Evolutionary conservation across 2,329 filamentous ascomycete species (phyloP).

Genomic region (Aspergillus candidus): DNA sequence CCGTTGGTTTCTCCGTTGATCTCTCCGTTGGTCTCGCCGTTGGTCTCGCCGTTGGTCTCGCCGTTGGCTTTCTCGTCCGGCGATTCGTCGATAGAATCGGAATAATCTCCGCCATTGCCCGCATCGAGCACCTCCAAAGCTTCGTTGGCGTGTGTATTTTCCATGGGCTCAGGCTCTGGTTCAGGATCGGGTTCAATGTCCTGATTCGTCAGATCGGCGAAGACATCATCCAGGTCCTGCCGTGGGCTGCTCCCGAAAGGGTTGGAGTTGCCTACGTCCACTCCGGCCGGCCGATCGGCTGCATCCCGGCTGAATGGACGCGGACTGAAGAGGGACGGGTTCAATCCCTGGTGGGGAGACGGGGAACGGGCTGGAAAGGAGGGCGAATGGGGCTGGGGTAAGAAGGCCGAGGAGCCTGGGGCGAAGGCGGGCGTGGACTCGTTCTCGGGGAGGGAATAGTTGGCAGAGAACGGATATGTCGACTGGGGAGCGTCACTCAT

Average conservation of each 20-base stretch:
- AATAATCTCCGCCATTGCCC: slow-evolving; percentile 31
- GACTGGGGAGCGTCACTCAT: slow-evolving; percentile 26
- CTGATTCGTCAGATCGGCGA: slow-evolving; percentile 43
- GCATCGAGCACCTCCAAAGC: slow-evolving; percentile 40
- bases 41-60: slow-evolving; percentile 11
- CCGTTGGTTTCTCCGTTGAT: not conserved
- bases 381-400: slow-evolving; percentile 33
- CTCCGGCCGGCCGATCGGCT: slow-evolving; percentile 26
- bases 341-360: slow-evolving; percentile 29
- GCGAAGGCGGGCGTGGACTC: slow-evolving; percentile 35
- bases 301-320: slow-evolving; percentile 32
- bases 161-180: slow-evolving; percentile 29
- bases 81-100: slow-evolving; percentile 21
- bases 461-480: slow-evolving; percentile 35
- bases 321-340: slow-evolving; percentile 39
- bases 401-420: slow-evolving; percentile 30
- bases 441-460: slow-evolving; percentile 32
- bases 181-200: slow-evolving; percentile 33
- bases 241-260: slow-evolving; percentile 37
- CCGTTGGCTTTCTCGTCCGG: slow-evolving; percentile 16
- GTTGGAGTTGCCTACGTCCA: slow-evolving; percentile 27
- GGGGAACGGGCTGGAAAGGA: slow-evolving; percentile 38
- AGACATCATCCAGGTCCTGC: slow-evolving; percentile 39
- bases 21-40: slow-evolving; percentile 5
- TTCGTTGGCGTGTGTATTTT: slow-evolving; percentile 44